Percentiles rank a stretch among this genome's conserved stretches.
Evolutionary conservation across 2,329 filamentous ascomycete genomes (phyloP).

Genomic region (Diaporthe ampelina): DNA sequence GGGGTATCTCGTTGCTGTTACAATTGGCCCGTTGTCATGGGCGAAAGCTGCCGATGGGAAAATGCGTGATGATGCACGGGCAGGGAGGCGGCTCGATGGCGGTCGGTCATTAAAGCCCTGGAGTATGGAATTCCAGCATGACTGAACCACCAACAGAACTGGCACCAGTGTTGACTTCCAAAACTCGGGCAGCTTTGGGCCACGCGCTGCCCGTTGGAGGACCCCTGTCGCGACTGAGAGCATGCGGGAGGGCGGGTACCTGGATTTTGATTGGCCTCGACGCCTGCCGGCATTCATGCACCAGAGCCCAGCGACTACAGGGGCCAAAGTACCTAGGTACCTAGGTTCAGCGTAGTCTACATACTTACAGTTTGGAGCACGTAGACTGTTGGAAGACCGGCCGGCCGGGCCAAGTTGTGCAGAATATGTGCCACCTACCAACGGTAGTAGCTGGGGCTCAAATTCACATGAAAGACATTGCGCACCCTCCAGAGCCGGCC

Average conservation of each 20-base stretch:
- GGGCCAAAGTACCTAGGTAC: background rate
- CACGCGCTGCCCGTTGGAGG: constrained; percentile 40
- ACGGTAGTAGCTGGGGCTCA: background rate
- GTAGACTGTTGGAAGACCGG: constrained; percentile 1
- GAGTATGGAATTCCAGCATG: constrained; percentile 27
- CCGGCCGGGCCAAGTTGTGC: background rate
- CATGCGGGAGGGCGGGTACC: constrained; percentile 27
- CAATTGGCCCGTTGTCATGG: constrained; percentile 33
- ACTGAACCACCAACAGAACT: constrained; percentile 31
- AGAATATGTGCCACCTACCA: constrained; percentile 12
- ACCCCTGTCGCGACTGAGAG: constrained; percentile 41
- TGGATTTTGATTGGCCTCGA: constrained; percentile 29
- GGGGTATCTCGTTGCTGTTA: constrained; percentile 38
- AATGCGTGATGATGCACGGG: constrained; percentile 28
- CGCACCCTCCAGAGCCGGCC: background rate
- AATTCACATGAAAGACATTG: constrained; percentile 24
- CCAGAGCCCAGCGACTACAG: background rate
- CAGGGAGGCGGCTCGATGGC: constrained; percentile 25
- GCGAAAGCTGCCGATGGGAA: constrained; percentile 27
- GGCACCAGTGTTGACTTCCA: constrained; percentile 39
- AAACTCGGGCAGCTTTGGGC: constrained; percentile 36
- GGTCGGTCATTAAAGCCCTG: constrained; percentile 17
- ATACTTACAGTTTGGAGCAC: background rate
- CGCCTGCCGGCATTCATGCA: constrained; percentile 25
- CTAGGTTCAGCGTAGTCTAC: background rate